Conservation (phyloP, 371 early-diverging fungal genomes). For the Mucor lusitanicus region DNA sequence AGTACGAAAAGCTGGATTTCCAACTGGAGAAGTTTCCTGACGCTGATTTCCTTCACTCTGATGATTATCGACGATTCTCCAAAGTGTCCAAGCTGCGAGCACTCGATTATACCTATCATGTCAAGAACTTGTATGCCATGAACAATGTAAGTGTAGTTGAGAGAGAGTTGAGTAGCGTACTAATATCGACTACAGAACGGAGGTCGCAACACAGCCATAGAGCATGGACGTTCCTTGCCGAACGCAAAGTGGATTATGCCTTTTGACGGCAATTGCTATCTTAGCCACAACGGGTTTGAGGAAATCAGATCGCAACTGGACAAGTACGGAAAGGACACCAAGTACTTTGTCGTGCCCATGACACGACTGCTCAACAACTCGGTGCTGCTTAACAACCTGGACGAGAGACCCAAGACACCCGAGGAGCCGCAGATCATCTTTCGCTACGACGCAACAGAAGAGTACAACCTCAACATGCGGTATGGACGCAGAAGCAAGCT, state of each 20-base stretch:
- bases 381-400: slow-evolving; percentile 51
- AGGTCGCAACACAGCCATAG: slow-evolving; percentile 65
- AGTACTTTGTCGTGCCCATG: slow-evolving; percentile 75
- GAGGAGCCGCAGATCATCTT: slow-evolving; percentile 77
- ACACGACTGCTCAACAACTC: slow-evolving; percentile 65
- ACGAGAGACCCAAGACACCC: slow-evolving; percentile 61
- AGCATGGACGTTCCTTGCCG: slow-evolving; percentile 55
- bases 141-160: slow-evolving; percentile 59
- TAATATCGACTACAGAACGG: slow-evolving; percentile 55
- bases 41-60: slow-evolving; percentile 67
- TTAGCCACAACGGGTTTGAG: slow-evolving; percentile 59
- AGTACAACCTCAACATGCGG: slow-evolving; percentile 68
- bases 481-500: slow-evolving; percentile 75
- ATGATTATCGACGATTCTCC: slow-evolving; percentile 62
- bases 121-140: slow-evolving; percentile 75
- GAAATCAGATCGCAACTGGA: slow-evolving; percentile 62
- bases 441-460: slow-evolving; percentile 59
- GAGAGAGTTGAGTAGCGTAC: neutral
- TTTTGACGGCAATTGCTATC: slow-evolving; percentile 72
- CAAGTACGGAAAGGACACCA: slow-evolving; percentile 49
- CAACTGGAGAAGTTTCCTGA: slow-evolving; percentile 67
- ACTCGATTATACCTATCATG: slow-evolving; percentile 68
- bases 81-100: slow-evolving; percentile 65
- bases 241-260: slow-evolving; percentile 70
- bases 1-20: slow-evolving; percentile 65